These are phyloP conservation scores for Colletotrichum sp. DNA, from an alignment of 2,329 filamentous ascomycete species.

Conservation along the genomic window DNA sequence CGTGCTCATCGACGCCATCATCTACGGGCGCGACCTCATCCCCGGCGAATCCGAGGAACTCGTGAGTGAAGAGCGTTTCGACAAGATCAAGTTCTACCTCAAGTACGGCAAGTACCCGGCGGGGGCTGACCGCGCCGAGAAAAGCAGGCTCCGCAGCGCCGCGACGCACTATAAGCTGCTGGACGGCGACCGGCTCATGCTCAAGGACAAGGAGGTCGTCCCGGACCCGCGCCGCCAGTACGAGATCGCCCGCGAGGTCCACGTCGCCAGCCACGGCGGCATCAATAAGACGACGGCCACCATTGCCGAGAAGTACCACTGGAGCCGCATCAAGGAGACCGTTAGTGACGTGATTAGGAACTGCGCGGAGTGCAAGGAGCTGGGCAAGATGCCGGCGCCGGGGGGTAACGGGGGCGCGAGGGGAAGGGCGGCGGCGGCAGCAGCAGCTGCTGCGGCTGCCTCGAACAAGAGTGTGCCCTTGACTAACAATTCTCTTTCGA, in stretches of 20 bases:
- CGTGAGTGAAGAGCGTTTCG: slow-evolving; percentile 94
- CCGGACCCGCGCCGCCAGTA: slow-evolving; percentile 89
- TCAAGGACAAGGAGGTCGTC: slow-evolving; percentile 97
- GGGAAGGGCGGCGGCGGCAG: neutral
- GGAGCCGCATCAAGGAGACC: slow-evolving; percentile 97
- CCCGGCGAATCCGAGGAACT: slow-evolving; percentile 72
- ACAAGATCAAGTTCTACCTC: slow-evolving; percentile 97
- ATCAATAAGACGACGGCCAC: slow-evolving; percentile 98
- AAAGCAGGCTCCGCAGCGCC: slow-evolving; percentile 90
- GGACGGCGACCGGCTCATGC: slow-evolving; percentile 82
- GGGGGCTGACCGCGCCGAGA: slow-evolving; percentile 92
- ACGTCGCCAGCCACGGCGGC: slow-evolving; percentile 79
- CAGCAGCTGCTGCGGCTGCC: neutral
- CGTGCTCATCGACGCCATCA: slow-evolving; percentile 76
- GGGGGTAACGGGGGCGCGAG: slow-evolving; percentile 3
- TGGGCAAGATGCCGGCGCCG: slow-evolving; percentile 57
- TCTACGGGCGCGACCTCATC: slow-evolving; percentile 71
- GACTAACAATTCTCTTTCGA: neutral
- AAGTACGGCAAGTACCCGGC: slow-evolving; percentile 93
- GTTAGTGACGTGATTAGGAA: slow-evolving; percentile 94
- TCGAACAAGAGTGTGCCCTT: neutral
- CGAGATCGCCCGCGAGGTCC: slow-evolving; percentile 81
- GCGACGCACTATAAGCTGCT: slow-evolving; percentile 93
- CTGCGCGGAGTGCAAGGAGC: slow-evolving; percentile 87
- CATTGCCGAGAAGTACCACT: slow-evolving; percentile 94